phyloP scores from a whole-genome alignment of 345 rosid species.

The Crucihimalaya himalaica region DNA sequence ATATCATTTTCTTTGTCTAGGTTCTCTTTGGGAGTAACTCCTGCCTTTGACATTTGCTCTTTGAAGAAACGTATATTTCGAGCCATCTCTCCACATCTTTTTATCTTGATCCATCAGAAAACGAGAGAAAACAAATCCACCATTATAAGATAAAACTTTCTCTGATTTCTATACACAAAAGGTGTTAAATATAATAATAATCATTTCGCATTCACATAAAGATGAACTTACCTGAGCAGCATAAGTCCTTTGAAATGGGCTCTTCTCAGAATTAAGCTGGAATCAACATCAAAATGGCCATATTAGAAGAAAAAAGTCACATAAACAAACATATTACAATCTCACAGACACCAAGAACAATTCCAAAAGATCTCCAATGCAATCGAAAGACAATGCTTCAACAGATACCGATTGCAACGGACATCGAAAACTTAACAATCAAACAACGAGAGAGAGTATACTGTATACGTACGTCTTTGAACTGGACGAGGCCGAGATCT shows the following conservation, averaged over 20 bases:
- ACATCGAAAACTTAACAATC: neutral
- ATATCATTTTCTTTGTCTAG: constrained; percentile 55
- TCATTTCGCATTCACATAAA: neutral
- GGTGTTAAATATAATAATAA: neutral
- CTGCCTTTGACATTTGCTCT: constrained; percentile 88
- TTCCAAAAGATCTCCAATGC: neutral
- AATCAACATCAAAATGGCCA: constrained; percentile 30
- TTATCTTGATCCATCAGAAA: constrained; percentile 55
- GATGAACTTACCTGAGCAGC: constrained; percentile 72
- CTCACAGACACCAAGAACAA: neutral
- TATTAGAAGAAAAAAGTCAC: constrained; percentile 3
- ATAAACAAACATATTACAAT: neutral
- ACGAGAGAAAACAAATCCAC: neutral
- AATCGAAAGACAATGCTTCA: neutral
- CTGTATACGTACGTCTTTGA: constrained; percentile 77
- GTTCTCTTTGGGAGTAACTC: constrained; percentile 53
- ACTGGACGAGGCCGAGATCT: constrained; percentile 87
- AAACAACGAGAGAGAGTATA: constrained; percentile 34
- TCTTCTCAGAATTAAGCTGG: constrained; percentile 91
- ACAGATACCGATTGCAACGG: constrained; percentile 11
- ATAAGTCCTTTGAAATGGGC: constrained; percentile 94
- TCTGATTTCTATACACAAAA: neutral
- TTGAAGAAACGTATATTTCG: constrained; percentile 86
- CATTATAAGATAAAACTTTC: neutral
- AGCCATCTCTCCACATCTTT: constrained; percentile 94